Evolutionary conservation across 1,284 basidiomycete genomes (phyloP).

Genomic region (Ustilago cynodontis): DNA sequence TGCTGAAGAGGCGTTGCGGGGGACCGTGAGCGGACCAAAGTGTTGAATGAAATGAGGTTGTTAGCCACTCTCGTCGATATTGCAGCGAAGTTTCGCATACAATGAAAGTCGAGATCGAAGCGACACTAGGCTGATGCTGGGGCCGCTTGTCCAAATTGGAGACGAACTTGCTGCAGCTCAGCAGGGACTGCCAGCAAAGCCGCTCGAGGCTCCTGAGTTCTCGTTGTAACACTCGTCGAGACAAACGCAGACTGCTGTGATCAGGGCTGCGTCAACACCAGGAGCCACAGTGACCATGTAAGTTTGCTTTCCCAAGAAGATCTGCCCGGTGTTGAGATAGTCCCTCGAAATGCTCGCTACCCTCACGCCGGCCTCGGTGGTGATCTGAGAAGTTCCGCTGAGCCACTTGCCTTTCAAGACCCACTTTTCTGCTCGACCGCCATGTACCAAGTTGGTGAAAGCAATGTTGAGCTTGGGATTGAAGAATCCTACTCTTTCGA

Average conservation of each 20-base stretch:
- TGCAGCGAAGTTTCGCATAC: too few relatives aligned
- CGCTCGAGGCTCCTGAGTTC: too few relatives aligned
- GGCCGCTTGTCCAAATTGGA: too few relatives aligned
- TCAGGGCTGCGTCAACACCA: constrained; percentile 71
- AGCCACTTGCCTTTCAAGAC: constrained; percentile 35
- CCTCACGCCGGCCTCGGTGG: constrained; percentile 27
- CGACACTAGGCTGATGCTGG: too few relatives aligned
- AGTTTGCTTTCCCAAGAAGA: constrained; percentile 46
- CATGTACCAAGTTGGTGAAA: constrained; percentile 39
- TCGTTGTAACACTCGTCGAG: constrained; percentile 68
- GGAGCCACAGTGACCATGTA: constrained; percentile 71
- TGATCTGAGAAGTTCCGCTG: constrained; percentile 38
- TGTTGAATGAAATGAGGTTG: too few relatives aligned
- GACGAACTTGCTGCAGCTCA: too few relatives aligned
- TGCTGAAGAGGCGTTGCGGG: too few relatives aligned
- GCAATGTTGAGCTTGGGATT: constrained; percentile 37
- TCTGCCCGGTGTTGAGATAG: constrained; percentile 34
- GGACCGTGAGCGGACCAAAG: too few relatives aligned
- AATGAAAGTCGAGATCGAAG: too few relatives aligned
- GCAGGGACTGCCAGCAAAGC: too few relatives aligned
- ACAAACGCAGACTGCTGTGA: constrained; percentile 72
- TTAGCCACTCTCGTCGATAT: too few relatives aligned
- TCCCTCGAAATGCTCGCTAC: constrained; percentile 43
- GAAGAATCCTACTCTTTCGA: constrained; percentile 26
- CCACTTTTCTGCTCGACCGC: constrained; percentile 23